Evolutionary conservation across 768 basidiomycete genomes (phyloP).

Genomic region (Antrodiella citrinella): DNA sequence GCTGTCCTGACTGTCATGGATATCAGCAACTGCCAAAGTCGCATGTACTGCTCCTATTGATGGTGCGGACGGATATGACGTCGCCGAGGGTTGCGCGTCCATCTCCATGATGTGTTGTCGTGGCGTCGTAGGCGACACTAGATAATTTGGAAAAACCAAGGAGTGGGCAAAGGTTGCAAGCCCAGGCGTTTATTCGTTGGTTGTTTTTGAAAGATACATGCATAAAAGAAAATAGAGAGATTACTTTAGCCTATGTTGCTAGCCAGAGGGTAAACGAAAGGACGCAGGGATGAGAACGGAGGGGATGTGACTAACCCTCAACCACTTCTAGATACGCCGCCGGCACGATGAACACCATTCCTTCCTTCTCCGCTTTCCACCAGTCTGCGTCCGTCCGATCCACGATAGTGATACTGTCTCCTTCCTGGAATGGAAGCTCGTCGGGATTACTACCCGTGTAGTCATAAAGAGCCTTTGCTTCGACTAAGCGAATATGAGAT

Average conservation of each 20-base stretch:
- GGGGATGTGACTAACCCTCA: constrained; percentile 76
- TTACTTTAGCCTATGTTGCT: constrained; percentile 74
- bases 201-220: constrained; percentile 22
- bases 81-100: neutral
- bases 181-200: constrained; percentile 8
- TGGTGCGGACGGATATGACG: neutral
- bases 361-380: constrained; percentile 93
- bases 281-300: constrained; percentile 41
- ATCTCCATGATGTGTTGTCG: neutral
- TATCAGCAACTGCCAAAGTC: neutral
- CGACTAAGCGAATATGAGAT: constrained; percentile 29
- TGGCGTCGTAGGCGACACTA: constrained; percentile 9
- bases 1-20: neutral
- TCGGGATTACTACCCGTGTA: constrained; percentile 67
- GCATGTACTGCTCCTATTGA: neutral
- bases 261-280: constrained; percentile 45
- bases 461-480: constrained; percentile 74
- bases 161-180: constrained; percentile 8
- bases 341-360: constrained; percentile 84
- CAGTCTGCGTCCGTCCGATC: constrained; percentile 82
- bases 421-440: constrained; percentile 81
- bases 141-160: constrained; percentile 1
- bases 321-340: constrained; percentile 81
- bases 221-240: constrained; percentile 45
- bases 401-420: constrained; percentile 69